These are phyloP conservation scores for Malania oleifera DNA, from an alignment of 164 flowering plant species.

Conservation along the genomic window DNA sequence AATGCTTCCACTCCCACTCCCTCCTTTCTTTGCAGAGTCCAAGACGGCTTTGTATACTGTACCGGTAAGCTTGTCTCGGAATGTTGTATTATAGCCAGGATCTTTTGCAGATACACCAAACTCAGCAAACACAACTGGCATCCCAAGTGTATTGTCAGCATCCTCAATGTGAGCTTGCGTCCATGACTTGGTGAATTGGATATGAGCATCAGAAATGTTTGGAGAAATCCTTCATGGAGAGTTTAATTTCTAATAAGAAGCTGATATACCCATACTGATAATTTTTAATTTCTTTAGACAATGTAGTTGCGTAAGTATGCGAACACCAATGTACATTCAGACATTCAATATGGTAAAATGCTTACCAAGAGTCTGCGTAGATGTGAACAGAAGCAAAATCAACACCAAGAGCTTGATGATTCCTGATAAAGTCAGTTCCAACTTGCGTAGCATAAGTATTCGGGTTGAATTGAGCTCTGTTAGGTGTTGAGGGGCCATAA, in stretches of 20 bases:
- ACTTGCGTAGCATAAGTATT: slow-evolving; percentile 67
- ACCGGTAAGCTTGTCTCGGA: slow-evolving; percentile 45
- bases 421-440: slow-evolving; percentile 88
- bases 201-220: slow-evolving; percentile 47
- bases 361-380: slow-evolving; percentile 81
- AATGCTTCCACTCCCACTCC: slow-evolving; percentile 79
- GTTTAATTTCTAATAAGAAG: neutral
- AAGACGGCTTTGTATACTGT: slow-evolving; percentile 56
- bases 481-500: slow-evolving; percentile 75
- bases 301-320: neutral
- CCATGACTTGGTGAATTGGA: slow-evolving; percentile 71
- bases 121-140: slow-evolving; percentile 83
- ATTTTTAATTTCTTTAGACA: no score
- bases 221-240: slow-evolving; percentile 63
- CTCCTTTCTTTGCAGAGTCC: slow-evolving; percentile 69
- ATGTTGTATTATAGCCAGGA: slow-evolving; percentile 64
- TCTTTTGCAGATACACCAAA: slow-evolving; percentile 80
- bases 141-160: slow-evolving; percentile 66
- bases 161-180: slow-evolving; percentile 88
- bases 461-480: slow-evolving; percentile 63
- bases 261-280: neutral
- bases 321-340: no score
- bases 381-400: slow-evolving; percentile 93
- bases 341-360: no score
- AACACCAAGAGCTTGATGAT: slow-evolving; percentile 67